phyloP scores from a whole-genome alignment of 441 rosid species.

The Biscutella laevigata region DNA sequence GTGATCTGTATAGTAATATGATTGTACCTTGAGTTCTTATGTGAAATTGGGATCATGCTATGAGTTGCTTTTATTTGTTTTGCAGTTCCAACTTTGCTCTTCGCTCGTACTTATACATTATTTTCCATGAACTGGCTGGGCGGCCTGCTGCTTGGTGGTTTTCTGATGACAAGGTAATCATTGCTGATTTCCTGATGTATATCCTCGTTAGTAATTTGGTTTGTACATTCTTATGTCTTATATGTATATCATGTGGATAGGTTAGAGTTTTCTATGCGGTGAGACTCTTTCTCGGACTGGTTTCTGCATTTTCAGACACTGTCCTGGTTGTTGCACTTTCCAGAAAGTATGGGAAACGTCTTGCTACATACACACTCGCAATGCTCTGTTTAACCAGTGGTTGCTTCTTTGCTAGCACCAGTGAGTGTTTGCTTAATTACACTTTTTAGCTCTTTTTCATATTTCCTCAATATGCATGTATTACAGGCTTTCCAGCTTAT shows the following conservation, averaged over 20 bases:
- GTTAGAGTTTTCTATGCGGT: conserved; percentile 89
- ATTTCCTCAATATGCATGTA: not conserved
- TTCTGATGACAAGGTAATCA: conserved; percentile 66
- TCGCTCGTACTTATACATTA: conserved; percentile 71
- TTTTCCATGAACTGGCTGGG: conserved; percentile 73
- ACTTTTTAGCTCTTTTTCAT: not conserved
- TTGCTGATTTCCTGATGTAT: conserved; percentile 6
- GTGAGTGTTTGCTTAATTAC: conserved; percentile 39
- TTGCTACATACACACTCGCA: conserved; percentile 79
- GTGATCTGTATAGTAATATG: not conserved
- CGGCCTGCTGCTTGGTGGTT: conserved; percentile 77
- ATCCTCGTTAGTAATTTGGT: too few species aligned
- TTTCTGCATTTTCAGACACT: conserved; percentile 73
- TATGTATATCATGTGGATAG: conserved; percentile 35
- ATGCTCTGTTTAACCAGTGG: conserved; percentile 97
- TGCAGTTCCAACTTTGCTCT: conserved; percentile 90
- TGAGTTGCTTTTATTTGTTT: not conserved
- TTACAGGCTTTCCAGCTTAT: not conserved
- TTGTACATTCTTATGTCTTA: too few species aligned
- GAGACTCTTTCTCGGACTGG: conserved; percentile 72
- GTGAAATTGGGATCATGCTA: not conserved
- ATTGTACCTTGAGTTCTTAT: not conserved
- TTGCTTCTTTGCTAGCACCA: conserved; percentile 95
- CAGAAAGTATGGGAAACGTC: conserved; percentile 78
- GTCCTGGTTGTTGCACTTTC: conserved; percentile 82